phyloP scores from a whole-genome alignment of 2,329 filamentous ascomycete genomes.

The Aureobasidium namibiae region DNA sequence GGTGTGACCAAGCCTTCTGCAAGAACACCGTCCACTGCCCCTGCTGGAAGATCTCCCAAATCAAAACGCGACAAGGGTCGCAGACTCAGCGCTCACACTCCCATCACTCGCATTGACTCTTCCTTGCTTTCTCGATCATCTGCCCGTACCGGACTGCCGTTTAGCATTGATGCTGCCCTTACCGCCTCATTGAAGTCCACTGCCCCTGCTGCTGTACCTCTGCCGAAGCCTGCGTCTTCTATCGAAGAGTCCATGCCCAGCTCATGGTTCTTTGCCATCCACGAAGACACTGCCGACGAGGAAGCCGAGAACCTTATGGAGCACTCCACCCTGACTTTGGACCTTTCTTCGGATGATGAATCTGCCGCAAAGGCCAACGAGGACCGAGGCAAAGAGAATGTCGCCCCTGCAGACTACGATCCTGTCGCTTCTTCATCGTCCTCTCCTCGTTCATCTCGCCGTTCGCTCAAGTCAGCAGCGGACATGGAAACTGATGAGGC shows the following conservation, averaged over 20 bases:
- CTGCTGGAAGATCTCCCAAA: constrained; percentile 73
- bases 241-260: constrained; percentile 51
- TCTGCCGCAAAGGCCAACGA: constrained; percentile 49
- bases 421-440: background rate
- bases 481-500: constrained; percentile 28
- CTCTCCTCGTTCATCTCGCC: background rate
- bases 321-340: constrained; percentile 76
- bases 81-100: constrained; percentile 49
- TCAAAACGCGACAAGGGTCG: constrained; percentile 63
- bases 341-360: constrained; percentile 86
- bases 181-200: constrained; percentile 61
- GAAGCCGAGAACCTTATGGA: constrained; percentile 89
- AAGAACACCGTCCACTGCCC: constrained; percentile 44
- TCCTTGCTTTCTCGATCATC: constrained; percentile 48
- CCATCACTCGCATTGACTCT: constrained; percentile 62
- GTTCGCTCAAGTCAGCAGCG: constrained; percentile 4
- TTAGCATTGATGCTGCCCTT: constrained; percentile 77
- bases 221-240: constrained; percentile 34
- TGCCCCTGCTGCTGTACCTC: constrained; percentile 25
- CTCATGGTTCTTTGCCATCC: constrained; percentile 84
- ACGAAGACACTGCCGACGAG: constrained; percentile 85
- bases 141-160: constrained; percentile 49
- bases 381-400: constrained; percentile 79
- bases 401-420: constrained; percentile 56
- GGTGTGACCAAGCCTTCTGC: constrained; percentile 35